Percentiles rank a stretch among this genome's conserved stretches.
Conservation (phyloP, 164 flowering plant species). For the Dillenia turbinata region DNA sequence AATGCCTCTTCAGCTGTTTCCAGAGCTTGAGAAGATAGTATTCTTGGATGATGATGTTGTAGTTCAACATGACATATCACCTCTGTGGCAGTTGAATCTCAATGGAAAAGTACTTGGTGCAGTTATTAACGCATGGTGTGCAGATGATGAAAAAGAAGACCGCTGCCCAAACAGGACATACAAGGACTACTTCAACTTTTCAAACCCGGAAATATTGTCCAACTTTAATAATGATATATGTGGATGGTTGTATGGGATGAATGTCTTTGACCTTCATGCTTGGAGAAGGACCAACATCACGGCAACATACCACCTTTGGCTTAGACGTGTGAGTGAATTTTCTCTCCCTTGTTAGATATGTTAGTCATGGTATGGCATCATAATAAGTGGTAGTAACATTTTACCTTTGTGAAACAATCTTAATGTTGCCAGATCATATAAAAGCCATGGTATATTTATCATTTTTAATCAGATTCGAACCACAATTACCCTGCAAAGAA, state of each 20-base stretch:
- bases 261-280: constrained; percentile 62
- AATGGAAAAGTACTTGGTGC: constrained; percentile 65
- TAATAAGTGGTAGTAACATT: too few species aligned
- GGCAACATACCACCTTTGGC: constrained; percentile 48
- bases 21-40: constrained; percentile 64
- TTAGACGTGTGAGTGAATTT: constrained; percentile 42
- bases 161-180: constrained; percentile 42
- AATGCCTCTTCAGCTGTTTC: constrained; percentile 56
- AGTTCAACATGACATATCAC: constrained; percentile 63
- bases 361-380: too few species aligned
- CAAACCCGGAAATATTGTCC: constrained; percentile 39
- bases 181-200: constrained; percentile 56
- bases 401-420: too few species aligned
- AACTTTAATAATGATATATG: constrained; percentile 36
- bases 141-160: constrained; percentile 8
- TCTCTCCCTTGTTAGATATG: neutral
- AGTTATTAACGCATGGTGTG: constrained; percentile 41
- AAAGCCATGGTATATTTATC: too few species aligned
- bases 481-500: too few species aligned
- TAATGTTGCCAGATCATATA: too few species aligned
- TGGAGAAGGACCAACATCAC: constrained; percentile 67
- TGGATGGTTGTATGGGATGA: constrained; percentile 70
- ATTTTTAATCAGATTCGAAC: too few species aligned
- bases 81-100: constrained; percentile 66
- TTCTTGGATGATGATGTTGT: constrained; percentile 76